phyloP scores from a whole-genome alignment of 2,329 filamentous ascomycete genomes.

The Drechslerella coelobrocha region DNA sequence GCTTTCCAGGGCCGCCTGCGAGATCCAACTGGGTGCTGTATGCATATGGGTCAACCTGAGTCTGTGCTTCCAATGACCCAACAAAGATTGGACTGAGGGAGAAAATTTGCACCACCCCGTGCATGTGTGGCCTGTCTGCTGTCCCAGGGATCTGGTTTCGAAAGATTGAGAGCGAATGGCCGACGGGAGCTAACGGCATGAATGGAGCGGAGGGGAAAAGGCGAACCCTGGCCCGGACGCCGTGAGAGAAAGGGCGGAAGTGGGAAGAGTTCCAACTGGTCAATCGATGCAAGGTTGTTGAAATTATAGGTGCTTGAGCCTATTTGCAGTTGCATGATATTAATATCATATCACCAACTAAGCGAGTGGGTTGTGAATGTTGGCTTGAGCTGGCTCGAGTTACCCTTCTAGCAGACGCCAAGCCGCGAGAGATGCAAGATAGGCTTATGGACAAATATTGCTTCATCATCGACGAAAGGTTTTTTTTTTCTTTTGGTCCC shows the following conservation, averaged over 20 bases:
- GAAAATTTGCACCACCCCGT: slow-evolving; percentile 37
- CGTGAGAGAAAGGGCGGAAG: slow-evolving; percentile 41
- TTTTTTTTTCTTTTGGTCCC: neutral
- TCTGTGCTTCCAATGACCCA: neutral
- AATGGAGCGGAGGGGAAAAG: slow-evolving; percentile 30
- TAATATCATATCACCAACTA: slow-evolving; percentile 43
- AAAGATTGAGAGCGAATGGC: slow-evolving; percentile 24
- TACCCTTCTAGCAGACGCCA: slow-evolving; percentile 50
- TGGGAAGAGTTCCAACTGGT: slow-evolving; percentile 46
- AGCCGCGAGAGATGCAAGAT: slow-evolving; percentile 31
- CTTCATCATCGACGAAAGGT: neutral
- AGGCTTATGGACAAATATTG: slow-evolving; percentile 6
- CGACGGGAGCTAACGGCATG: slow-evolving; percentile 40
- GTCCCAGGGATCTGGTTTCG: slow-evolving; percentile 42
- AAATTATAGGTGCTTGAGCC: slow-evolving; percentile 25
- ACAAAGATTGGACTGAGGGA: neutral
- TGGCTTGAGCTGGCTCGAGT: slow-evolving; percentile 41
- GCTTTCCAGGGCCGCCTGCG: neutral
- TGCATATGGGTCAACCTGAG: neutral
- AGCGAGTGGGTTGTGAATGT: slow-evolving; percentile 49
- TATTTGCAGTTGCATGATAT: slow-evolving; percentile 24
- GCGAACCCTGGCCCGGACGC: slow-evolving; percentile 16
- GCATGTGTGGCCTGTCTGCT: slow-evolving; percentile 20
- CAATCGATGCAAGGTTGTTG: slow-evolving; percentile 38
- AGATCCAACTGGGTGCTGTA: neutral